phyloP scores from a whole-genome alignment of 768 basidiomycete genomes.

The Cytidiella melzeri region DNA sequence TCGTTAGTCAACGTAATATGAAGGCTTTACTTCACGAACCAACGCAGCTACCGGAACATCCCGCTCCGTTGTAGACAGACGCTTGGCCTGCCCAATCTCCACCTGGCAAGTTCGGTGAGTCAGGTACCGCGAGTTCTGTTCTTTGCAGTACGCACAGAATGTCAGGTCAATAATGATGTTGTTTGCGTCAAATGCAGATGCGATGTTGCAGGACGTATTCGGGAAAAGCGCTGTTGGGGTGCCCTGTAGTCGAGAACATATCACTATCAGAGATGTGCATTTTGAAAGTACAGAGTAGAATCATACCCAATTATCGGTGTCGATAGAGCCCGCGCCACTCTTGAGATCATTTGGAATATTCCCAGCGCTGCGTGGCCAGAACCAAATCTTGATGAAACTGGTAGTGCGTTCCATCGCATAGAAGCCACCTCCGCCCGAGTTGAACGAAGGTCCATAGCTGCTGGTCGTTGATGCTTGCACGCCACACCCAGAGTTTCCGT shows the following conservation, averaged over 20 bases:
- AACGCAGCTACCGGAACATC: constrained; percentile 48
- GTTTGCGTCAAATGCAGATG: constrained; percentile 45
- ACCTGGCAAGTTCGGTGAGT: constrained; percentile 29
- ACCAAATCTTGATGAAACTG: constrained; percentile 60
- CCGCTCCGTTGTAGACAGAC: constrained; percentile 37
- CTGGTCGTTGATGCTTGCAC: constrained; percentile 33
- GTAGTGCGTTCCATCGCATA: constrained; percentile 56
- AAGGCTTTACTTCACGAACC: constrained; percentile 31
- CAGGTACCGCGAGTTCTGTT: background rate
- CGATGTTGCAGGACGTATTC: constrained; percentile 49
- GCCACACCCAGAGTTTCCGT: constrained; percentile 51
- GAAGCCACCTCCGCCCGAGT: constrained; percentile 57
- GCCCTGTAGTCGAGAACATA: constrained; percentile 33
- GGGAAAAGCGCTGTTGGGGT: constrained; percentile 59
- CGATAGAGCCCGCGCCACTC: constrained; percentile 33
- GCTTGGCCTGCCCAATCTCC: constrained; percentile 51
- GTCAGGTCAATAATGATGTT: constrained; percentile 68
- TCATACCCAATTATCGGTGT: constrained; percentile 50
- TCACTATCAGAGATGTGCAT: background rate
- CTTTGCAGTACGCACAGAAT: constrained; percentile 42
- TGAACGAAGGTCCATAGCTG: constrained; percentile 56
- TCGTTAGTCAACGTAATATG: background rate
- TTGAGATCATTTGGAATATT: constrained; percentile 42
- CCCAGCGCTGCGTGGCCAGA: constrained; percentile 53
- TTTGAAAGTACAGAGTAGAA: background rate